Conservation (phyloP, 345 rosid species). For the Hibiscus trionum region DNA sequence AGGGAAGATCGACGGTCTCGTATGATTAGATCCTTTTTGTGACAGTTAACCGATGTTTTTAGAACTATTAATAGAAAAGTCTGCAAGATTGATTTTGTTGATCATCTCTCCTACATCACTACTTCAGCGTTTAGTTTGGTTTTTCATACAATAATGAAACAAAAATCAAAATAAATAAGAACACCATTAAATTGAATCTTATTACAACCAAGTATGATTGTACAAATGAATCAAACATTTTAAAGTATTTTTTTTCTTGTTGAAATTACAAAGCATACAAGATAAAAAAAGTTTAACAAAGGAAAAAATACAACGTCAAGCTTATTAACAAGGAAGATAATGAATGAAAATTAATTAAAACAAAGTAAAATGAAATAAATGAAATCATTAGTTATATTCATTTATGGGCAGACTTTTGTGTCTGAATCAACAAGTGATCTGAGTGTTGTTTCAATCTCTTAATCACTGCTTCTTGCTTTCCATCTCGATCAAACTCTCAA, state of each 20-base stretch:
- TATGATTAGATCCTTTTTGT: too few species aligned
- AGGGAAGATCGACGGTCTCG: too few species aligned
- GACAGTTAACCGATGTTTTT: too few species aligned
- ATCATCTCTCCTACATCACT: too few species aligned
- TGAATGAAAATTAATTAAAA: not conserved
- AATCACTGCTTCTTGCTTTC: constrained; percentile 21
- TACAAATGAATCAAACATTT: not conserved
- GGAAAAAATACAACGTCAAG: not conserved
- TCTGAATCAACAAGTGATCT: constrained; percentile 1
- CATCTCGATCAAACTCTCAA: constrained; percentile 46
- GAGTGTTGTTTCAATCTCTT: not conserved
- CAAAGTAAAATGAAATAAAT: not conserved
- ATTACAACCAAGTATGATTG: not conserved
- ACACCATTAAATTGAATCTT: not conserved
- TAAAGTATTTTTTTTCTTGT: not conserved
- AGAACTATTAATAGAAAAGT: too few species aligned
- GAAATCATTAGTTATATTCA: not conserved
- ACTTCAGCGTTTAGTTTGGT: too few species aligned
- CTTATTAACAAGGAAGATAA: constrained; percentile 1
- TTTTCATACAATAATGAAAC: not conserved
- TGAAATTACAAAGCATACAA: constrained; percentile 2
- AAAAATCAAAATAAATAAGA: not conserved
- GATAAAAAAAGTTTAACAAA: not conserved
- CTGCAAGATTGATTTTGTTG: too few species aligned
- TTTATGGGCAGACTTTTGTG: not conserved